Conservation (phyloP, 129 eudicot genomes). For the Flaveria robusta region DNA sequence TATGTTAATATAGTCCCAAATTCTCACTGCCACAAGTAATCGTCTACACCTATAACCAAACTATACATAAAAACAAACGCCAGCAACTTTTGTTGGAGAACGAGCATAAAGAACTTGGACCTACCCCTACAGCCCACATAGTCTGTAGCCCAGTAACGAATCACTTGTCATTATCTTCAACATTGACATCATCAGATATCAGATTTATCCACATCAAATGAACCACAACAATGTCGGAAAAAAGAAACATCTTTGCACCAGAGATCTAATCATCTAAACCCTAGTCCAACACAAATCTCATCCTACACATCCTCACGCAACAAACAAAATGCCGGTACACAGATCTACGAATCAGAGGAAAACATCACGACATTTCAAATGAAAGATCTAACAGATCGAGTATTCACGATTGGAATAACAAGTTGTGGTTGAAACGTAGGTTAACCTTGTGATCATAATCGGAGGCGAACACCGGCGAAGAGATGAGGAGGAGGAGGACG, state of each 20-base stretch:
- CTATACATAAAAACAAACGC: too few relatives aligned
- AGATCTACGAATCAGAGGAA: slow-evolving; percentile 25
- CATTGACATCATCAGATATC: slow-evolving; percentile 14
- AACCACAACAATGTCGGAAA: slow-evolving; percentile 8
- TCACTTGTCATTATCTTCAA: background rate
- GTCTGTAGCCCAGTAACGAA: too few relatives aligned
- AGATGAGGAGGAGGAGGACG: slow-evolving; percentile 31
- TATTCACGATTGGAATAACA: slow-evolving; percentile 1
- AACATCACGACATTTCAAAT: background rate
- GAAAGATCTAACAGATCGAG: slow-evolving; percentile 24
- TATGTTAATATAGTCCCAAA: background rate
- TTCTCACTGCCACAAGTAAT: slow-evolving; percentile 3
- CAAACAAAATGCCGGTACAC: slow-evolving; percentile 10
- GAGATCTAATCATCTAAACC: slow-evolving; percentile 34
- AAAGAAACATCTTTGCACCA: background rate
- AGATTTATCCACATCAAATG: background rate
- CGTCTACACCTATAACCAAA: too few relatives aligned
- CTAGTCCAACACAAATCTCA: slow-evolving; percentile 20
- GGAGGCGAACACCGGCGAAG: slow-evolving; percentile 63
- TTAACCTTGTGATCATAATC: slow-evolving; percentile 84
- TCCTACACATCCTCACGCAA: slow-evolving; percentile 5
- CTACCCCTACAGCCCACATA: too few relatives aligned
- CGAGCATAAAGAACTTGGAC: too few relatives aligned
- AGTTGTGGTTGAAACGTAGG: background rate
- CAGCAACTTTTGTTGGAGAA: too few relatives aligned